phyloP scores from a whole-genome alignment of 2,329 filamentous ascomycete genomes.

The Pyricularia grisea region DNA sequence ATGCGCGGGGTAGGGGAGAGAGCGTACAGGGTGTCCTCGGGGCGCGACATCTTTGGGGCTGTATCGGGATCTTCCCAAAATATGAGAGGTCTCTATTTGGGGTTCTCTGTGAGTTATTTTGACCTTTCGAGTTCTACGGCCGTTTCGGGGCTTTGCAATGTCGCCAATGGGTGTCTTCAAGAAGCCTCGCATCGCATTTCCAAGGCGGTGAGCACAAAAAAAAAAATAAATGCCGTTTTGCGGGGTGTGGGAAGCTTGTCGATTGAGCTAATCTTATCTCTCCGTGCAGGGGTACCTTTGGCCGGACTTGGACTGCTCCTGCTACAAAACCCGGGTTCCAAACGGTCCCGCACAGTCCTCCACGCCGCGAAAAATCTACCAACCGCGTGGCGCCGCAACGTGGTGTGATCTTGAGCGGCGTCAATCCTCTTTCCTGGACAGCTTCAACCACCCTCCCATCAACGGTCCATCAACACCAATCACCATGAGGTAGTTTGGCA shows the following conservation, averaged over 20 bases:
- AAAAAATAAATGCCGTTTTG: neutral
- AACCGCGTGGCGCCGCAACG: neutral
- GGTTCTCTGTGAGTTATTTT: neutral
- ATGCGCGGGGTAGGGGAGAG: slow-evolving; percentile 5
- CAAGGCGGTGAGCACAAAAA: neutral
- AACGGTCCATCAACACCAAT: neutral
- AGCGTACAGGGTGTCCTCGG: slow-evolving; percentile 82
- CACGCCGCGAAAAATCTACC: neutral
- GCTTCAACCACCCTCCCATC: neutral
- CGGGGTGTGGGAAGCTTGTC: neutral
- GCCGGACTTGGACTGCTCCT: neutral
- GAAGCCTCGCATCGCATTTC: neutral
- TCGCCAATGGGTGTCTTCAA: neutral
- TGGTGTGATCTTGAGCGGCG: neutral
- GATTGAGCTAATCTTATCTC: neutral
- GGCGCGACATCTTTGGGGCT: slow-evolving; percentile 74
- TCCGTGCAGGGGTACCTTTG: neutral
- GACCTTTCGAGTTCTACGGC: neutral
- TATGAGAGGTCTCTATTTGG: neutral
- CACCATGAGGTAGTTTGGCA: neutral
- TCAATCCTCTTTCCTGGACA: neutral
- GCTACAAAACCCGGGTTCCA: neutral
- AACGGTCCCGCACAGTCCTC: neutral
- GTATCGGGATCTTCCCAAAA: neutral
- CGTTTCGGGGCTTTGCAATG: neutral